Evolutionary conservation across 306 rosid genomes (phyloP), one percentile per base, ranked within the genome.

Genomic region (Cyclanthera cordifolia): DNA sequence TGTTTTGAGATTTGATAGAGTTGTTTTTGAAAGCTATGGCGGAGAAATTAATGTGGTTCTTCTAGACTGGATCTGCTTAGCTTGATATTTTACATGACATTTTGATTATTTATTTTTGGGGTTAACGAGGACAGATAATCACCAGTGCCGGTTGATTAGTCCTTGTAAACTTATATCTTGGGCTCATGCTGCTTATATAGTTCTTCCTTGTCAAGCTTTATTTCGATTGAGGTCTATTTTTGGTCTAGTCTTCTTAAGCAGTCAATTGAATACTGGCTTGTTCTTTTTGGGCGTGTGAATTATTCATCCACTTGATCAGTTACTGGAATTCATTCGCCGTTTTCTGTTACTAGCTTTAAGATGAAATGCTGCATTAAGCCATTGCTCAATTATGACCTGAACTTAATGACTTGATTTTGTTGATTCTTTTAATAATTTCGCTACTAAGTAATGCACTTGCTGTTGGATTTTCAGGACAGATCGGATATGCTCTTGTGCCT

Each of bases 401-500:
- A 23, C 9, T 34, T 34, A 34, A 34, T 5, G 5, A 9, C 8
- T 34, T 34, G 5, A 34, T 5, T 34, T 34, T 34, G 41, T 9
- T 6, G 5, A 37, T 37, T 37, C 43, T 11, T 37, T 37, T 0
- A 7, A 8, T 37, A 37, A 6, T 37, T 37, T 37, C 43, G 8
- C n/a, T 7, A 37, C 8, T 10, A 37, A 20, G 71, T 73, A 77
- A 67, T 4, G 55, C 16, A 3, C 39, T 46, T 39, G 41, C 20
- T 70, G 28, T 58, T 60, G 56, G 21, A 17, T 68, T 82, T 86
- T n/a, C 79, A 94, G 97, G 99, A 14, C 99, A 94, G 88, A 94
- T 90, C 39, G 99, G 97, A 28, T 94, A 94, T 82, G 97, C 96
- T 19, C 99, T 94, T 74, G 97, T 88, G 17, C 99, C 99, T 8